Conservation (phyloP, 2,329 filamentous ascomycete genomes). For the Plenodomus lindquistii region DNA sequence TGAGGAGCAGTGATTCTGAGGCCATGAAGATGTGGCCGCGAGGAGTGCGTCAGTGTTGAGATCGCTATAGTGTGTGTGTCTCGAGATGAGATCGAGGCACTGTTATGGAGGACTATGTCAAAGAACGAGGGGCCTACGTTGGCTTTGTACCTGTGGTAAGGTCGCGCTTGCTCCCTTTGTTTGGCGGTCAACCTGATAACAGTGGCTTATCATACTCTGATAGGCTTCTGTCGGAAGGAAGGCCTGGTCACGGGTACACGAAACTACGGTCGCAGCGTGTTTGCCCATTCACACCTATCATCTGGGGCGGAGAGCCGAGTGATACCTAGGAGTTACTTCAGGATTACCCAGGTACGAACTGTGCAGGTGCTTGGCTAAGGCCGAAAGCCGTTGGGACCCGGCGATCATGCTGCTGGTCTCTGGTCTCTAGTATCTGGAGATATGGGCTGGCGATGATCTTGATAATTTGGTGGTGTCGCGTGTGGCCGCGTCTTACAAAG, state of each 20-base stretch:
- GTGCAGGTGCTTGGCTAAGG: neutral
- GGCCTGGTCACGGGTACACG: constrained; percentile 6
- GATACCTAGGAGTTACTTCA: constrained; percentile 8
- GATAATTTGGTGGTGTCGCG: constrained; percentile 22
- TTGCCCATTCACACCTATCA: constrained; percentile 11
- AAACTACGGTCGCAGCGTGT: constrained; percentile 2
- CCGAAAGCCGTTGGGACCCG: constrained; percentile 1
- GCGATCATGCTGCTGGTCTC: constrained; percentile 10
- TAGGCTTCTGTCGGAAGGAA: constrained; percentile 31
- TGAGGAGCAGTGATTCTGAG: constrained; percentile 17
- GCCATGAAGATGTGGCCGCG: constrained; percentile 14
- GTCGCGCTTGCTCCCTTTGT: constrained; percentile 16
- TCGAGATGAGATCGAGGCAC: neutral
- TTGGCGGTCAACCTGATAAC: constrained; percentile 28
- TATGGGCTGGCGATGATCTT: constrained; percentile 9
- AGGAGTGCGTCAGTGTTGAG: neutral
- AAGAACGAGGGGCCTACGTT: neutral
- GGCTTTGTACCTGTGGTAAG: constrained; percentile 14
- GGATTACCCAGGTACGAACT: neutral
- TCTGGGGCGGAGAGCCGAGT: constrained; percentile 2
- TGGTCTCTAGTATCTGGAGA: constrained; percentile 12
- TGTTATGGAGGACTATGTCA: neutral
- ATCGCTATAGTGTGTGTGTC: neutral
- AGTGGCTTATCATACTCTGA: constrained; percentile 28
- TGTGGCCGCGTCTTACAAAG: constrained; percentile 9